Evolutionary conservation across 306 rosid species (phyloP).

Genomic region (Oxytropis ochrocephala): DNA sequence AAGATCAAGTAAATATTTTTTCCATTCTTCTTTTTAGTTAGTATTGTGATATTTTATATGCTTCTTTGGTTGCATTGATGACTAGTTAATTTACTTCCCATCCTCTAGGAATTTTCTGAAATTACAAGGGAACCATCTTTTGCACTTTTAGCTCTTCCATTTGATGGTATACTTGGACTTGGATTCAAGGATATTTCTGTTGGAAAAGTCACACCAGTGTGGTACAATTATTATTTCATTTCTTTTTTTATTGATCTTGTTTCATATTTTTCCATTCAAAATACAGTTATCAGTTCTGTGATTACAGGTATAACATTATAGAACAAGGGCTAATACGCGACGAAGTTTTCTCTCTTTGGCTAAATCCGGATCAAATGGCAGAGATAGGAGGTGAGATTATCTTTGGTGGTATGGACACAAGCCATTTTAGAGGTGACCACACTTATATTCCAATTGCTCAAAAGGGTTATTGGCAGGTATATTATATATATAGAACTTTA

Average conservation of each 20-base stretch:
- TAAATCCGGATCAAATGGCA: slow-evolving; percentile 25
- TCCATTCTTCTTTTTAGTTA: background rate
- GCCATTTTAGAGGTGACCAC: slow-evolving; percentile 62
- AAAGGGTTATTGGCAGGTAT: slow-evolving; percentile 75
- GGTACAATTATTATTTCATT: slow-evolving; percentile 25
- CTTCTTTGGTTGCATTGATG: slow-evolving; percentile 4
- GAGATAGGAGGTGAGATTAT: slow-evolving; percentile 46
- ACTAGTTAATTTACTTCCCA: background rate
- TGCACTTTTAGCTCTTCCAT: slow-evolving; percentile 29
- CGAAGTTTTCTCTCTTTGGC: slow-evolving; percentile 36
- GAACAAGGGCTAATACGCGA: slow-evolving; percentile 19
- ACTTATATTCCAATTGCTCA: slow-evolving; percentile 50
- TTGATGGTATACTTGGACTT: slow-evolving; percentile 50
- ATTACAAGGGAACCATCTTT: slow-evolving; percentile 26
- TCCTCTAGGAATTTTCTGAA: slow-evolving; percentile 38
- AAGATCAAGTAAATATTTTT: slow-evolving; percentile 33
- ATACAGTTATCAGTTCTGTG: background rate
- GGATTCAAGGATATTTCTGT: slow-evolving; percentile 38
- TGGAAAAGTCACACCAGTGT: slow-evolving; percentile 37
- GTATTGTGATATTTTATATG: slow-evolving; percentile 5
- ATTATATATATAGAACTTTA: background rate
- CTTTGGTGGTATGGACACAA: slow-evolving; percentile 63
- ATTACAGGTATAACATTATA: slow-evolving; percentile 43
- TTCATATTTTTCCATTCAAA: background rate
- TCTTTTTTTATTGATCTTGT: background rate